Percentiles rank a stretch among this genome's conserved stretches.
Conservation (phyloP, 495 filamentous ascomycete genomes). For the Aspergillus funiculosus region DNA sequence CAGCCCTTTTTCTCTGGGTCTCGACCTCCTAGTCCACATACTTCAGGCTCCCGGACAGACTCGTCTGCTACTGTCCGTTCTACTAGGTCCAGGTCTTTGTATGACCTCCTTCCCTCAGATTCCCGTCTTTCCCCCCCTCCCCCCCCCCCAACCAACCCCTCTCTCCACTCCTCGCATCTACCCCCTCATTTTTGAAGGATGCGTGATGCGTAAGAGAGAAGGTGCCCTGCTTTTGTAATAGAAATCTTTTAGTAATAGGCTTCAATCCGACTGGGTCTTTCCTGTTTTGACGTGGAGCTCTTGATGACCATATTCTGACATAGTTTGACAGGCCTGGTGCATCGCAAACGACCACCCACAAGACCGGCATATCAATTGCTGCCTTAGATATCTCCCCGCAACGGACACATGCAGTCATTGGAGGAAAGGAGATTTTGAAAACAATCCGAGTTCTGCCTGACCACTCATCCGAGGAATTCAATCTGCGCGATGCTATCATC, state of each 20-base stretch:
- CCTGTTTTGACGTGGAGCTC: not conserved
- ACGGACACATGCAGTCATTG: slow-evolving; percentile 70
- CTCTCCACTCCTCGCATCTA: not conserved
- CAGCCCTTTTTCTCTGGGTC: slow-evolving; percentile 53
- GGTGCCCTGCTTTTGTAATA: slow-evolving; percentile 3
- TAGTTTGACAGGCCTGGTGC: slow-evolving; percentile 48
- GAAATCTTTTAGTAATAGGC: not conserved
- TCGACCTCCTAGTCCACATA: slow-evolving; percentile 49
- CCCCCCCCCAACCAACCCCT: slow-evolving; percentile 1
- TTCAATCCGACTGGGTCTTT: slow-evolving; percentile 1
- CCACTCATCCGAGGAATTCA: slow-evolving; percentile 66
- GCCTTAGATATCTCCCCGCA: slow-evolving; percentile 74
- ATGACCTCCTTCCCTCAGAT: no score
- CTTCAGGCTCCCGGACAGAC: slow-evolving; percentile 26
- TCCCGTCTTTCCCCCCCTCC: slow-evolving; percentile 4
- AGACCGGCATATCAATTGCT: slow-evolving; percentile 64
- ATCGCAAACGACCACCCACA: slow-evolving; percentile 68
- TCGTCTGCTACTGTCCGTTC: slow-evolving; percentile 28
- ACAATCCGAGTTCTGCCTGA: slow-evolving; percentile 69
- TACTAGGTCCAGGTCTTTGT: slow-evolving; percentile 40
- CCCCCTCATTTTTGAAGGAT: no score
- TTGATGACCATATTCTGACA: slow-evolving; percentile 20
- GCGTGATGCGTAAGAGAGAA: no score
- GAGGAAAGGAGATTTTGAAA: slow-evolving; percentile 77
- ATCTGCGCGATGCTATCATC: slow-evolving; percentile 70